phyloP scores from a whole-genome alignment of 768 basidiomycete species.

The Lentinula aciculospora region DNA sequence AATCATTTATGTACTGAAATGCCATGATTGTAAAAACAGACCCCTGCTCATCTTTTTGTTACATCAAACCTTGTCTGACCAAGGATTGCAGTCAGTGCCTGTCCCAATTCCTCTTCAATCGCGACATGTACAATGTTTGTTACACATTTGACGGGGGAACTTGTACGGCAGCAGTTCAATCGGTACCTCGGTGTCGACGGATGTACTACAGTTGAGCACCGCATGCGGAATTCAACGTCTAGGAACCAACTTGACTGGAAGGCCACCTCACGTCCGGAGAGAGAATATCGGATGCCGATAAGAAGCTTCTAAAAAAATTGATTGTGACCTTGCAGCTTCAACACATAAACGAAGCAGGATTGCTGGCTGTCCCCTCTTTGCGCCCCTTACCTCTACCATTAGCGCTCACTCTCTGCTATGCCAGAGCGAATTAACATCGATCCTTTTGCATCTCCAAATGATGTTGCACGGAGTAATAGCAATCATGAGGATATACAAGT shows the following conservation, averaged over 20 bases:
- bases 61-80: neutral
- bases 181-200: neutral
- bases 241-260: neutral
- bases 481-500: neutral
- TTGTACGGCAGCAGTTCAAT: neutral
- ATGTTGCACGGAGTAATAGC: neutral
- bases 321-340: neutral
- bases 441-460: neutral
- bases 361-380: neutral
- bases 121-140: neutral
- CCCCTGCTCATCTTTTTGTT: neutral
- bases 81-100: neutral
- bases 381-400: neutral
- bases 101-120: neutral
- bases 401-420: neutral
- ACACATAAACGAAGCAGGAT: neutral
- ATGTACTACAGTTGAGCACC: neutral
- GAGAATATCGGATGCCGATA: neutral
- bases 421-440: neutral
- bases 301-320: neutral
- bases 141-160: neutral
- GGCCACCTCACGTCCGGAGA: conserved; percentile 1
- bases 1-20: neutral
- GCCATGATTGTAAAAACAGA: neutral
- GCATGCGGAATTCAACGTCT: neutral